Evolutionary conservation across 2,329 filamentous ascomycete species (phyloP).

Genomic region (Talaromyces sp.): DNA sequence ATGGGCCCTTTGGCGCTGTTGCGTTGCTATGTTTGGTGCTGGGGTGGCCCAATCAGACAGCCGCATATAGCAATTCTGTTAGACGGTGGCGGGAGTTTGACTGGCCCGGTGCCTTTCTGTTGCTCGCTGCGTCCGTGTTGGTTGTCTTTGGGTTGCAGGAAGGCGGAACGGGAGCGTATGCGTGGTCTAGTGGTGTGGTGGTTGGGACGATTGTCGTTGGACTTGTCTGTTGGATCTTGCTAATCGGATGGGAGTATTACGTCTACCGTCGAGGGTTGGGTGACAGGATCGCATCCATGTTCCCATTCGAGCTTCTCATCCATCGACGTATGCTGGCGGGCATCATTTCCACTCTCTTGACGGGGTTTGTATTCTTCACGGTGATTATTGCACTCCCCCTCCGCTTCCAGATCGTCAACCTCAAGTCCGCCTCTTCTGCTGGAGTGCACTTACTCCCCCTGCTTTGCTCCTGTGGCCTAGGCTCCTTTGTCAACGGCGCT

Average conservation of each 20-base stretch:
- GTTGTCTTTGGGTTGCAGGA: slow-evolving; percentile 7
- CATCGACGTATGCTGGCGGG: slow-evolving; percentile 7
- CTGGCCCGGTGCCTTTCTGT: background rate
- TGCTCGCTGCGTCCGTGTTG: slow-evolving; percentile 1
- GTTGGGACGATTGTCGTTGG: background rate
- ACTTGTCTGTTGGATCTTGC: background rate
- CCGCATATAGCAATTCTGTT: background rate
- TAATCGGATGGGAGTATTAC: slow-evolving; percentile 8
- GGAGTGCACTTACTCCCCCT: background rate
- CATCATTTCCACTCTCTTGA: slow-evolving; percentile 3
- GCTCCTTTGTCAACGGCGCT: background rate
- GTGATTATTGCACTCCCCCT: background rate
- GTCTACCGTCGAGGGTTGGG: background rate
- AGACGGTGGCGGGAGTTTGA: slow-evolving; percentile 6
- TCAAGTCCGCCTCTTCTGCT: slow-evolving; percentile 2
- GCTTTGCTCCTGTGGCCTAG: background rate
- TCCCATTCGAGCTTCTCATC: slow-evolving; percentile 9
- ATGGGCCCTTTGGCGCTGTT: slow-evolving; percentile 14
- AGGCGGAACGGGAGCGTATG: background rate
- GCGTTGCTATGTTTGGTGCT: background rate
- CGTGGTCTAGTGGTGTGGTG: slow-evolving; percentile 5
- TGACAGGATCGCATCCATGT: slow-evolving; percentile 4
- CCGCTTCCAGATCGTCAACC: slow-evolving; percentile 9
- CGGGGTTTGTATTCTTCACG: background rate
- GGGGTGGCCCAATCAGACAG: background rate